A percentile compares a stretch with the other conserved stretches of the same genome.
These are phyloP conservation scores for Agapanthus africanus DNA, from an alignment of 106 monocot genomes.

Conservation along the genomic window DNA sequence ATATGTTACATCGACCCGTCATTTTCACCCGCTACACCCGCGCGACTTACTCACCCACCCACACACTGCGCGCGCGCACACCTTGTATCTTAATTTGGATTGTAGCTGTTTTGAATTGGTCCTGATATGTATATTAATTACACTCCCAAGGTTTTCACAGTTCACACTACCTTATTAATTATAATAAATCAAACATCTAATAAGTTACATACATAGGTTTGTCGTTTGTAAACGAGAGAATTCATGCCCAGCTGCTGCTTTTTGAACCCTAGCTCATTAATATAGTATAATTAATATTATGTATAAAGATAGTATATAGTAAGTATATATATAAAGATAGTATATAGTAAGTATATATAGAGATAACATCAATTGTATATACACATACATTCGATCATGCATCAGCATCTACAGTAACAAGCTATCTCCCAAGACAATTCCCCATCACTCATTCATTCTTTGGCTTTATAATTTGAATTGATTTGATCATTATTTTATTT, in stretches of 20 bases:
- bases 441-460: conserved; percentile 1
- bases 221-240: no score
- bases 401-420: background rate
- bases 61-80: no score
- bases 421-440: background rate
- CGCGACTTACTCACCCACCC: background rate
- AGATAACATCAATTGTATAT: conserved; percentile 1
- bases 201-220: no score
- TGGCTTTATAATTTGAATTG: background rate
- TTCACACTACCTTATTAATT: no score
- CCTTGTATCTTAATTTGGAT: background rate
- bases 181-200: no score
- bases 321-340: no score
- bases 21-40: conserved; percentile 22
- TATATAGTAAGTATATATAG: background rate
- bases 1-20: conserved; percentile 8
- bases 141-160: no score
- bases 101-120: no score
- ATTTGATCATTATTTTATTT: background rate
- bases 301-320: conserved; percentile 1
- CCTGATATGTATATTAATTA: no score
- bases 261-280: no score
- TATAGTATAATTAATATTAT: no score
- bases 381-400: background rate
- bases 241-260: no score